A percentile compares a stretch with the other conserved stretches of the same genome.
These are phyloP conservation scores for Chaetomium strumarium DNA, from an alignment of 2,329 filamentous ascomycete species.

Conservation along the genomic window DNA sequence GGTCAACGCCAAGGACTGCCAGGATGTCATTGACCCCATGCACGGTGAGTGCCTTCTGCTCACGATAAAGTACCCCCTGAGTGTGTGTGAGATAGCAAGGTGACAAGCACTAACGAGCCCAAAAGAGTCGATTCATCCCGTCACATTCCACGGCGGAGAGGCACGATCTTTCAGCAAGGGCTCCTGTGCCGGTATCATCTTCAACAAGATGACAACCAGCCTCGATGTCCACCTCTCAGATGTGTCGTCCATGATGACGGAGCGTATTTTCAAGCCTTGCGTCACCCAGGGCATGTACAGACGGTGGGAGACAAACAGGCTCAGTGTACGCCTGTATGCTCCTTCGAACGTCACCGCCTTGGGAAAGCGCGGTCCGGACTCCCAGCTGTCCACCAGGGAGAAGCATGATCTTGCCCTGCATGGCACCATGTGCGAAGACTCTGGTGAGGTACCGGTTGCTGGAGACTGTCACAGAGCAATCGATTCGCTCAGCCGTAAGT, in stretches of 20 bases:
- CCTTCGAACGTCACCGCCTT: background rate
- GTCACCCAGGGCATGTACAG: background rate
- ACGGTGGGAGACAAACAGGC: background rate
- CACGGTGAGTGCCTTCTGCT: background rate
- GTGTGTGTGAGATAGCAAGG: too few species aligned
- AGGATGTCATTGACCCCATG: background rate
- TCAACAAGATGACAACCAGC: background rate
- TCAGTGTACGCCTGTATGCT: background rate
- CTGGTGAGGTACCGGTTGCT: background rate
- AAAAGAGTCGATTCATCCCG: too few species aligned
- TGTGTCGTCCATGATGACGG: background rate
- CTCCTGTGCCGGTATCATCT: background rate
- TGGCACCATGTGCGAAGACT: background rate
- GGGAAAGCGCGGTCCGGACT: background rate
- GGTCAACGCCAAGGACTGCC: background rate
- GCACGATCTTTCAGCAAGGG: background rate
- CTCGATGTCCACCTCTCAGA: background rate
- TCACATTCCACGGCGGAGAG: background rate
- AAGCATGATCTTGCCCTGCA: background rate
- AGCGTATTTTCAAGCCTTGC: background rate
- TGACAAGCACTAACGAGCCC: too few species aligned
- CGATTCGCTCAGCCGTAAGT: background rate
- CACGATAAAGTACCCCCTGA: background rate
- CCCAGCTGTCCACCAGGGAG: background rate
- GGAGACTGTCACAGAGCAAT: background rate